Conservation (phyloP, 2,329 filamentous ascomycete genomes). For the Monilinia fructicola region DNA sequence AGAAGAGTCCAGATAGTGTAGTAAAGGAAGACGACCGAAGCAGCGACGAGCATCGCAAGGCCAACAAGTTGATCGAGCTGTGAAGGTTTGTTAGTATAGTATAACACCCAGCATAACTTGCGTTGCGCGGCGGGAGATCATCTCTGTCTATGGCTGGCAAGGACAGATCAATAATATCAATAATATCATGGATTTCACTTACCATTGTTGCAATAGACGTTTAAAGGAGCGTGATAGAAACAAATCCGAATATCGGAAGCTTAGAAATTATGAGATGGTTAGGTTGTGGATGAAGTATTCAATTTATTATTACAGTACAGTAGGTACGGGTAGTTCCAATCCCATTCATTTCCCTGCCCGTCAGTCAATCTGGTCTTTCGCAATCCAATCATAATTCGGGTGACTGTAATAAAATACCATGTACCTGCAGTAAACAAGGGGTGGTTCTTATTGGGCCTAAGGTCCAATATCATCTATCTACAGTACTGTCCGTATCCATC, state of each 20-base stretch:
- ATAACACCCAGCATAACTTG: not conserved
- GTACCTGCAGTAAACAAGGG: no score
- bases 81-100: constrained; percentile 25
- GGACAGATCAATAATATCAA: not conserved
- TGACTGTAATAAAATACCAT: no score
- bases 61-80: constrained; percentile 89
- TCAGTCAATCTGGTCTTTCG: constrained; percentile 24
- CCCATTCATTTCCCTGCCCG: not conserved
- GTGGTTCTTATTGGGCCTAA: no score
- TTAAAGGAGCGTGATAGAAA: constrained; percentile 37
- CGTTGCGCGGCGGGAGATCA: not conserved
- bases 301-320: constrained; percentile 1
- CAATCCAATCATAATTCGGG: no score
- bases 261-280: not conserved
- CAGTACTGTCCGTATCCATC: no score
- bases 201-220: constrained; percentile 40
- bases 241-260: constrained; percentile 18
- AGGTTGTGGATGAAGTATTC: not conserved
- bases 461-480: no score
- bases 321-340: no score
- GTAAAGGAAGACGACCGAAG: constrained; percentile 77
- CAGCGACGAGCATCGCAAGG: constrained; percentile 73
- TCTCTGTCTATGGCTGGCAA: not conserved
- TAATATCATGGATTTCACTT: no score
- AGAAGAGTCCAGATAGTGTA: constrained; percentile 97